phyloP scores from a whole-genome alignment of 1,284 basidiomycete species.

The Cutaneotrichosporon daszewskae region DNA sequence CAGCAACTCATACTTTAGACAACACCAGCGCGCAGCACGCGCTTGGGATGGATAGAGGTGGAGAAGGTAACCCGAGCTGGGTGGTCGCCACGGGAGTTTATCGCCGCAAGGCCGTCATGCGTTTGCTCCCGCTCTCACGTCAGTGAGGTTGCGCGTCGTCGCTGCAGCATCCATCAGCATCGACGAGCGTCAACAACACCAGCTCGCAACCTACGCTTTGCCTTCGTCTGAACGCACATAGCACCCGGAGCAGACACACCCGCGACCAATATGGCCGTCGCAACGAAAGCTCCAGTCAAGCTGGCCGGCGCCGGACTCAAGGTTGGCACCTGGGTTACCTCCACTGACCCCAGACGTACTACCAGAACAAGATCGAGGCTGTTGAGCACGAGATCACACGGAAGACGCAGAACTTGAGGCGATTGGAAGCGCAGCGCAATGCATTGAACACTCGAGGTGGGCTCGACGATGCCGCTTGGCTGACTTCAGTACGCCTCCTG shows the following conservation, averaged over 20 bases:
- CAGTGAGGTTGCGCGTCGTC: slow-evolving; percentile 7
- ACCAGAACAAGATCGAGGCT: slow-evolving; percentile 90
- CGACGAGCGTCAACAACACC: too few relatives aligned
- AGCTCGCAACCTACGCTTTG: too few relatives aligned
- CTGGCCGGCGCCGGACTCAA: slow-evolving; percentile 18
- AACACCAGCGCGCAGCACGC: too few relatives aligned
- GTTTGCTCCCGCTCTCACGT: slow-evolving; percentile 2
- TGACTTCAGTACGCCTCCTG: slow-evolving; percentile 62
- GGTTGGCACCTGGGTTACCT: slow-evolving; percentile 1
- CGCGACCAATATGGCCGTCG: slow-evolving; percentile 11
- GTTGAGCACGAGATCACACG: slow-evolving; percentile 89
- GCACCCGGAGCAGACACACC: too few relatives aligned
- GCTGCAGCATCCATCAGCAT: too few relatives aligned
- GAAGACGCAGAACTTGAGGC: slow-evolving; percentile 92
- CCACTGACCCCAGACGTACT: slow-evolving; percentile 62
- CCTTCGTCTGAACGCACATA: too few relatives aligned
- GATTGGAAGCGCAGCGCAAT: slow-evolving; percentile 94
- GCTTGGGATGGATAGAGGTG: too few relatives aligned
- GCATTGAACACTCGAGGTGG: slow-evolving; percentile 88
- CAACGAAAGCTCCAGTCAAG: slow-evolving; percentile 13
- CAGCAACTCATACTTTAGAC: too few relatives aligned
- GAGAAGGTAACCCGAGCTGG: too few relatives aligned
- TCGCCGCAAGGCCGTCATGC: slow-evolving; percentile 5
- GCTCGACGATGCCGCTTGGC: slow-evolving; percentile 40
- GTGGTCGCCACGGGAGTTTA: slow-evolving; percentile 6